Conservation (phyloP, 2,329 filamentous ascomycete genomes). For the Curvularia sp. region DNA sequence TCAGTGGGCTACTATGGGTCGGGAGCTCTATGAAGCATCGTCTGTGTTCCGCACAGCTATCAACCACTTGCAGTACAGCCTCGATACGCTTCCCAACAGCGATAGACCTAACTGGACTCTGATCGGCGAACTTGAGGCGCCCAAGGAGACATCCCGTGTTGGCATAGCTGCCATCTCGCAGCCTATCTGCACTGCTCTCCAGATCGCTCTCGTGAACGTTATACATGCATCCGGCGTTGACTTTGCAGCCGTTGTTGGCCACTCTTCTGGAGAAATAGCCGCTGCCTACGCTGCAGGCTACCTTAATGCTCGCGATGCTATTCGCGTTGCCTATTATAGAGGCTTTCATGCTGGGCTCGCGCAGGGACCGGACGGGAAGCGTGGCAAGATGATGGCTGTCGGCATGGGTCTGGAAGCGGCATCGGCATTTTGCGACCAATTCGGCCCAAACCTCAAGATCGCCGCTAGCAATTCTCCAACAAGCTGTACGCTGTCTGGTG, state of each 20-base stretch:
- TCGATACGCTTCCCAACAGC: too few species aligned
- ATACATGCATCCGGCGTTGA: too few species aligned
- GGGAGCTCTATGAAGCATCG: not conserved
- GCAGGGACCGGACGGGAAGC: conserved; percentile 31
- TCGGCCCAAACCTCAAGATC: not conserved
- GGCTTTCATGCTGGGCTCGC: conserved; percentile 36
- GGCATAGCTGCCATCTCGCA: conserved; percentile 36
- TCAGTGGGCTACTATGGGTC: not conserved
- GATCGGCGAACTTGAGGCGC: too few species aligned
- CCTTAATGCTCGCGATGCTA: not conserved
- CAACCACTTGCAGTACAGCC: too few species aligned
- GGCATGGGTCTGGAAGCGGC: not conserved
- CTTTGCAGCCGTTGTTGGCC: too few species aligned
- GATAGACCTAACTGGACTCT: too few species aligned
- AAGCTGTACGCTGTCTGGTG: not conserved
- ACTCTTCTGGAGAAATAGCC: too few species aligned
- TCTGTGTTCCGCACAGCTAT: not conserved
- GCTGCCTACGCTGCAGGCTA: not conserved
- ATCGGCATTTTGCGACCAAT: not conserved
- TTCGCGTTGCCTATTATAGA: not conserved
- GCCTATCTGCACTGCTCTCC: conserved; percentile 30
- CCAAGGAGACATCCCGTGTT: not conserved
- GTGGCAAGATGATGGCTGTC: not conserved
- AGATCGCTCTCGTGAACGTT: too few species aligned
- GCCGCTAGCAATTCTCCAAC: not conserved